Evolutionary conservation across 306 rosid species (phyloP), one percentile per base, ranked within the genome.

Genomic region (Bauhinia variegata): DNA sequence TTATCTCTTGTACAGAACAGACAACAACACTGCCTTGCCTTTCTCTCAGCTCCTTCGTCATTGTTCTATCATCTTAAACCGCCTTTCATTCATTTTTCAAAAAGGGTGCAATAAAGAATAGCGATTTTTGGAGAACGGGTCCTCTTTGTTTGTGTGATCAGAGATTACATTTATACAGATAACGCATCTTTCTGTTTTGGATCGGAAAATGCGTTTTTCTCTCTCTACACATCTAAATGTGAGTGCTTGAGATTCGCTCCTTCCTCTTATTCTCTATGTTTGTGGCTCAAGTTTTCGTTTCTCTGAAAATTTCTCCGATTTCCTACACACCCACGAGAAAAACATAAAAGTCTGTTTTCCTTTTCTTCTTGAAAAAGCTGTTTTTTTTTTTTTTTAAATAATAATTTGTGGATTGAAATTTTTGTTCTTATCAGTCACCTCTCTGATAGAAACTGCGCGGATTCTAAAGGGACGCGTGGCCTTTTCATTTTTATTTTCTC

Each of bases 331-430:
- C 70, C 73, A 19, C 16, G 17, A 7, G 43, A 10, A 63, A 48
- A 73, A n/a, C n/a, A n/a, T 13, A 16, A 57, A 74, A 81, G 68
- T 54, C 60, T 78, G 70, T 61, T 50, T 66, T 78, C 54, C 49
- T 75, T 75, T 32, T 7, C 37, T 1, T 34, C 5, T 17, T 49
- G 8, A 7, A 2, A 54, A 78, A 59, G 55, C 12, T 77, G 43
- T 54, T 11, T 42, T 51, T 30, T 78, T 36, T n/a, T n/a, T n/a
- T n/a, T n/a, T n/a, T n/a, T n/a, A n/a, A n/a, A n/a, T n/a, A n/a
- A n/a, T 36, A 5, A 8, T 36, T 36, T 6, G 6, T 78, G 56
- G 55, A 15, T 36, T 41, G 57, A 43, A 7, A 31, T 48, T 51
- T 38, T 49, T 37, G 30, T 7, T 54, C 11, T 10, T 47, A 9